Conservation (phyloP, 1,284 basidiomycete genomes). For the Ceratobasidium theobromae region DNA sequence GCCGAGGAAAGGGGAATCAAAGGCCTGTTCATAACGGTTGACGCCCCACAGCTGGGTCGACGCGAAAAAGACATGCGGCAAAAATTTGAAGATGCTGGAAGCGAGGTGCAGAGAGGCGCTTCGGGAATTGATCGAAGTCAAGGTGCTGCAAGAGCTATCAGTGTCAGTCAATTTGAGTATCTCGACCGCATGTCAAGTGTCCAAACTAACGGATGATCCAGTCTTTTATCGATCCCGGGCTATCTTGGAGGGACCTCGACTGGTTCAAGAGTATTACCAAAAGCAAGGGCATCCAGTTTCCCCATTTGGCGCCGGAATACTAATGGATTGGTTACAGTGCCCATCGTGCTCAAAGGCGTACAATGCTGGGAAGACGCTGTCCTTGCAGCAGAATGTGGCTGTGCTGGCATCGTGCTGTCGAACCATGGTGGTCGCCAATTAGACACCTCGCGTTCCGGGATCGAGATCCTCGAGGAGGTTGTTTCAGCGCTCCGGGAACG, state of each 20-base stretch:
- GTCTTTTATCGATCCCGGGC: conserved; percentile 90
- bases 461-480: conserved; percentile 89
- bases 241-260: conserved; percentile 83
- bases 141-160: conserved; percentile 93
- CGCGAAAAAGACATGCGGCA: conserved; percentile 96
- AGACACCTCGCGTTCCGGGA: conserved; percentile 83
- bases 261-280: conserved; percentile 91
- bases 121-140: conserved; percentile 77
- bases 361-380: conserved; percentile 95
- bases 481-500: conserved; percentile 69
- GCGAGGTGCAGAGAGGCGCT: conserved; percentile 57
- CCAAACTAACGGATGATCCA: conserved; percentile 42
- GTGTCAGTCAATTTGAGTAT: conserved; percentile 50
- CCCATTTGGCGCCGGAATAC: neutral
- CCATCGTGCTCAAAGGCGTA: conserved; percentile 89
- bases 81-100: conserved; percentile 88
- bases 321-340: conserved; percentile 56
- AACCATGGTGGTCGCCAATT: conserved; percentile 93
- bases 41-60: conserved; percentile 88
- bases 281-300: conserved; percentile 48
- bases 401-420: conserved; percentile 83
- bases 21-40: conserved; percentile 87
- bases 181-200: neutral
- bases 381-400: conserved; percentile 78
- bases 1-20: conserved; percentile 84